phyloP scores from a whole-genome alignment of 2,329 filamentous ascomycete genomes.

The Aspergillus fischeri region DNA sequence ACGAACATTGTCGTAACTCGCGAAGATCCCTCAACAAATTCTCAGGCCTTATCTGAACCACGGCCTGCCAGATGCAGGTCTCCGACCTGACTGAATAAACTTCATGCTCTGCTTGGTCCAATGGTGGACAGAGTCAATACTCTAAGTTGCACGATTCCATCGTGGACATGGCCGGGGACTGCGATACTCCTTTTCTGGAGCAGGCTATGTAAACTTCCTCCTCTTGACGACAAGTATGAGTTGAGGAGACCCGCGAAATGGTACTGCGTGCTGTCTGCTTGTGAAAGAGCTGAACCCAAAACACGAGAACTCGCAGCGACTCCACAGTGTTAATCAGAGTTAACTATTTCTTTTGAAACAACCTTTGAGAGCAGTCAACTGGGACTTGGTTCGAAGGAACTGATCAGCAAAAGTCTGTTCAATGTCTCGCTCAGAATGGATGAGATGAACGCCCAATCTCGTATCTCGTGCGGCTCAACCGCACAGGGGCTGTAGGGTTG shows the following conservation, averaged over 20 bases:
- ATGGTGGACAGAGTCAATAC: background rate
- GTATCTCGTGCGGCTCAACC: background rate
- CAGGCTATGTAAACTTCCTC: too few relatives aligned
- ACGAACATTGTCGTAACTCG: background rate
- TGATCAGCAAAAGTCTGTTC: background rate
- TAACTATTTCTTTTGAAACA: background rate
- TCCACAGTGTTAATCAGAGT: too few relatives aligned
- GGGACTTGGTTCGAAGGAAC: background rate
- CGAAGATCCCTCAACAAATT: background rate
- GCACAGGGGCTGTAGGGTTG: background rate
- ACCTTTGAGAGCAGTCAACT: background rate
- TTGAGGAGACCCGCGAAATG: too few relatives aligned
- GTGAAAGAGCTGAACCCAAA: background rate
- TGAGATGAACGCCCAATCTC: background rate
- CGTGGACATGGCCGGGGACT: background rate
- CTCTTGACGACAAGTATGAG: too few relatives aligned
- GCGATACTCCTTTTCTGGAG: background rate
- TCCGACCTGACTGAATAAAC: too few relatives aligned
- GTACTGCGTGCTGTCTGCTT: background rate
- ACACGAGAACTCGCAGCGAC: background rate
- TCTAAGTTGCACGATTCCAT: background rate
- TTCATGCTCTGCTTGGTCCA: background rate
- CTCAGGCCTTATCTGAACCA: background rate
- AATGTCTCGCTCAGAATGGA: background rate
- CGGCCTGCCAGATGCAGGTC: background rate